A percentile compares a stretch with the other conserved stretches of the same genome.
phyloP scores from a whole-genome alignment of 805 yeast species.

The Starmerella apicola region DNA sequence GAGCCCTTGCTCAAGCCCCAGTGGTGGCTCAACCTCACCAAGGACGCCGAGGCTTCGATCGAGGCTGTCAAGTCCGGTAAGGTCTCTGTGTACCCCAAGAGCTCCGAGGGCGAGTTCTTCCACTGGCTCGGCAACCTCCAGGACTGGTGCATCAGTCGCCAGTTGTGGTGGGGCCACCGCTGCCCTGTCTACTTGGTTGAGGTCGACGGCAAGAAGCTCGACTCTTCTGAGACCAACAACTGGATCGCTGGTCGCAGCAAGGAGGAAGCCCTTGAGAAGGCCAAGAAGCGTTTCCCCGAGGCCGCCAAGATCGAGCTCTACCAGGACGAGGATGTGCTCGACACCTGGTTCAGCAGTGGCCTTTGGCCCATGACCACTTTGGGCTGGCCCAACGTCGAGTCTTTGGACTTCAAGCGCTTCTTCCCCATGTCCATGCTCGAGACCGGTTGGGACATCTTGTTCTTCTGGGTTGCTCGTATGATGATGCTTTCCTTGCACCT shows the following conservation, averaged over 20 bases:
- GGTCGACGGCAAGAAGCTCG: slow-evolving; percentile 45
- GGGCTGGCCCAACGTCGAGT: slow-evolving; percentile 74
- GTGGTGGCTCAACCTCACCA: slow-evolving; percentile 95
- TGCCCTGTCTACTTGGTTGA: slow-evolving; percentile 87
- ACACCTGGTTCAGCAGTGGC: slow-evolving; percentile 98
- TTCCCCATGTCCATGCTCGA: slow-evolving; percentile 90
- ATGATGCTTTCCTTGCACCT: slow-evolving; percentile 78
- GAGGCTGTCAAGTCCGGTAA: slow-evolving; percentile 73
- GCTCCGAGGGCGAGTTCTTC: slow-evolving; percentile 86
- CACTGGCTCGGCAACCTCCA: slow-evolving; percentile 92
- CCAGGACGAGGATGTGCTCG: slow-evolving; percentile 96
- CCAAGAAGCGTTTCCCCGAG: slow-evolving; percentile 57
- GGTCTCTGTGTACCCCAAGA: slow-evolving; percentile 69
- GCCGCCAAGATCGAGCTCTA: slow-evolving; percentile 50
- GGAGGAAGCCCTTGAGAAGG: slow-evolving; percentile 79
- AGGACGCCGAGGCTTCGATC: slow-evolving; percentile 79
- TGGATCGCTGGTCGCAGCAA: slow-evolving; percentile 85
- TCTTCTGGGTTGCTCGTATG: slow-evolving; percentile 99
- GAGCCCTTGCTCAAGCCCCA: slow-evolving; percentile 97
- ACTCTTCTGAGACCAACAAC: slow-evolving; percentile 51
- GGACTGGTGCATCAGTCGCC: slow-evolving; percentile 98
- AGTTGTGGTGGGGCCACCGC: slow-evolving; percentile 94
- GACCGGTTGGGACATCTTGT: slow-evolving; percentile 98
- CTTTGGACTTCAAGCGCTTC: slow-evolving; percentile 59
- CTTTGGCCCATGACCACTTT: slow-evolving; percentile 95